Base-by-base conservation (phyloP, 2,329 filamentous ascomycete species). In the Ophiocordyceps polyrhachis-furcata region DNA sequence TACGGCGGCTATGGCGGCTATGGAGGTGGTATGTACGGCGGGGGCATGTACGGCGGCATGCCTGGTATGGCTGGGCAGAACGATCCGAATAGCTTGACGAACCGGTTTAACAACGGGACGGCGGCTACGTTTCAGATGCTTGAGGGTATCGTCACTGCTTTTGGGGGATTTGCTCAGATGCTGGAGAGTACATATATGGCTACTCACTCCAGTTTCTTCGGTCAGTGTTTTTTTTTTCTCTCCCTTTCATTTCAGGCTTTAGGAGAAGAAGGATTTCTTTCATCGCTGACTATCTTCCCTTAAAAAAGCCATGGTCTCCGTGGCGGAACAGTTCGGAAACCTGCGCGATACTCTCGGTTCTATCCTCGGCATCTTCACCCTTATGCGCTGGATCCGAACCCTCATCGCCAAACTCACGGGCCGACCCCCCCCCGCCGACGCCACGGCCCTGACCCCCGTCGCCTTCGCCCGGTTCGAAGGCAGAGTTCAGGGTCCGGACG, bases 121-220 rank as follows among this genome's bases (percentile, higher is more conserved):
- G 84, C 91, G 55, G 85, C 89, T 12, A 98, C 91, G 0, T 98
- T 98, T 58, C 91, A 96, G 69, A 86, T 98, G 73, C 86, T 98
- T 44, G 91, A 98, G 66, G 91, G 88, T 53, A 83, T 98, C 47
- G 91, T 98, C 14, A 85, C 86, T 21, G 88, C 91, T 2, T 98
- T 98, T 68, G 88, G 88, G 19, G 91, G 93, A 0, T 96, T 98
- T 59, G 86, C 93, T 13, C 91, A 98, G 68, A 98, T 98, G 91
- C 73, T 98, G 25, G 91, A 98, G 66, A 96, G 91, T 68, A 96
- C 91, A 12, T 98, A 95, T 56, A 98, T 98, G 93, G 91, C 93
- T 28, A 98, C 91, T 0, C 91, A 98, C 63, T 95, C 88, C 6
- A 94, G 86, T 45, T 98, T 98, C 64, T 98, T 96, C 57, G 88